Evolutionary conservation across 768 basidiomycete species (phyloP), one percentile per base, ranked within the genome.

Genomic region (Tylopilus vinaceipallidus): DNA sequence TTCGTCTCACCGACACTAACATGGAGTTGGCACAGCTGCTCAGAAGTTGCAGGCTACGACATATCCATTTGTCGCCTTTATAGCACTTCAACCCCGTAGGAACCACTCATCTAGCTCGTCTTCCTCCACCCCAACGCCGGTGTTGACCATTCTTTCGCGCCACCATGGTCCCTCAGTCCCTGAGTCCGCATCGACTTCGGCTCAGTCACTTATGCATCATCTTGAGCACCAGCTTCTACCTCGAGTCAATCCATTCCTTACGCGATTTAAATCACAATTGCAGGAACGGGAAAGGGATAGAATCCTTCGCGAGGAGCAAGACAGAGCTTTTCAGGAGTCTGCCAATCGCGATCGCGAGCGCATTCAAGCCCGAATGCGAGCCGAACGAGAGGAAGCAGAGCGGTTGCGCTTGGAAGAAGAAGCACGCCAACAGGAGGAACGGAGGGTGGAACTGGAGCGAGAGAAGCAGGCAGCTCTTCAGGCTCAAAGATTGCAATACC

Each of bases 21-120:
- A 24, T n/a, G 16, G 9, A 43, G 38, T 27, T 36, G 34, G 16
- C 16, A 26, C 54, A 75, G 88, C 72, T 24, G 73, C 83, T 12
- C 80, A 86, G 61, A 90, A 88, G 63, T 73, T 98, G 1, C 84
- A 90, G 61, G 86, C 86, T 3, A 93, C 94, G 2, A 92, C 94
- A 0, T 97, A 88, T 60, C 97, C 95, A 0, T 95, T 95, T 53
- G 76, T 99, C 41, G 90, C 91, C 1, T 99, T 98, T 67, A 67
- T 97, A 41, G 86, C 94, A 1, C 80, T 97, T 41, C 91, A 98
- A 62, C 85, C 91, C 0, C 79, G 79, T 16, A 80, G 81, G 26
- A 74, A 67, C 19, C 65, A 62, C 35, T 56, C 60, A 4, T 58
- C 73, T 5, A 48, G 29, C 17, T 66, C 70, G 20, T 68, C 74